Base-by-base conservation (phyloP, 2,329 filamentous ascomycete genomes). In the Basipetospora sp. region DNA sequence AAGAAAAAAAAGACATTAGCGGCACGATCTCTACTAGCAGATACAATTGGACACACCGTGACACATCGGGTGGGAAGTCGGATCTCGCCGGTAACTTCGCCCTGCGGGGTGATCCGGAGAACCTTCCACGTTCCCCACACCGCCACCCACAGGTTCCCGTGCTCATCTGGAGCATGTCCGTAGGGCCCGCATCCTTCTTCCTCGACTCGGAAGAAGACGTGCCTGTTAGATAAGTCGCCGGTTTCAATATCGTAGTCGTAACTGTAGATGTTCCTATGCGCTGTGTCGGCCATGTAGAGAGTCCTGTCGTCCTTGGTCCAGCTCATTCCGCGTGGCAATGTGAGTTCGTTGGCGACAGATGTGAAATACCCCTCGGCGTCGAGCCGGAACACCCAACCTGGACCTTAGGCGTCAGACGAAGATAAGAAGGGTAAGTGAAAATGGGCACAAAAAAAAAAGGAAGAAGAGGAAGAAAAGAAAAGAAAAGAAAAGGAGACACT, bases 111-210 rank as follows among this genome's bases (percentile, higher is more conserved):
- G 15, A 45, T 33, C 19, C 40, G 33, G 11, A 44, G 29, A 18
- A 43, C 43, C 36, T 41, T 44, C 43, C 44, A 44, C 4, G 34
- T 19, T 5, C 44, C 44, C 41, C 39, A 43, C 16, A 46, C 33
- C 4, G 44, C 44, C 14, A 42, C 41, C 44, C 44, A 46, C 14
- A 46, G 26, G 25, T 46, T 43, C 3, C 43, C 44, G 6, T 44
- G 31, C 11, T 35, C 40, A 28, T 46, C 44, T 28, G 39, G 41
- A 6, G 43, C 38, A 31, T 44, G 44, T 5, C 43, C 44, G 25
- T 46, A 43, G 9, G 43, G 43, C 11, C 44, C 43, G 5, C 41
- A 40, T 6, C 43, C 44, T 20, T 46, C 39, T 10, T 44, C 42
- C 27, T 39, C 29, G n/a, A 39, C 28, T 15, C 39, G 17, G 36